These are phyloP conservation scores for Botryotinia convoluta DNA, from an alignment of 2,329 filamentous ascomycete genomes.

Conservation along the genomic window DNA sequence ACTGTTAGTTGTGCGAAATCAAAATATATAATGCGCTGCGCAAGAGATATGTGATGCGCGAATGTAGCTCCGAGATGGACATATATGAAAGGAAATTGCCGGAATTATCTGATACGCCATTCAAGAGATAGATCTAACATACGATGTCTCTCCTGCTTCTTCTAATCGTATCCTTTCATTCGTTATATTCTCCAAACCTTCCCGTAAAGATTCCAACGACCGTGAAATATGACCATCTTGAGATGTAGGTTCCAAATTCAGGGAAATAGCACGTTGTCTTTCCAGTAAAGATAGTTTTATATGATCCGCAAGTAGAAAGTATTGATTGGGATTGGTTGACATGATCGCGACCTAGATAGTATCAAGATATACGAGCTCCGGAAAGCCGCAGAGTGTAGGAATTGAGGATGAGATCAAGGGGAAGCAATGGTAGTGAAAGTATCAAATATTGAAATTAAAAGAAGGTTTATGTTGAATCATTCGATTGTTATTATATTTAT, in stretches of 20 bases:
- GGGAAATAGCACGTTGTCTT: slow-evolving; percentile 77
- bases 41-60: slow-evolving; percentile 7
- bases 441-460: not conserved
- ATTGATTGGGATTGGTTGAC: slow-evolving; percentile 63
- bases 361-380: not conserved
- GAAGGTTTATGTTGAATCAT: not conserved
- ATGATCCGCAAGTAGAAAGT: slow-evolving; percentile 92
- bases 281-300: slow-evolving; percentile 95
- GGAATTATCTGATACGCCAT: not conserved
- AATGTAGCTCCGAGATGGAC: not conserved
- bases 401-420: not conserved
- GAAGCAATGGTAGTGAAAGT: not conserved
- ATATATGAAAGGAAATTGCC: not conserved
- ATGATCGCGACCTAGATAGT: slow-evolving; percentile 39
- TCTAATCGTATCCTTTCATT: slow-evolving; percentile 62
- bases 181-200: slow-evolving; percentile 71
- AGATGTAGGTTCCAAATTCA: slow-evolving; percentile 67
- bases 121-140: slow-evolving; percentile 31
- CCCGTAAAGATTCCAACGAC: slow-evolving; percentile 80
- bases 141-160: slow-evolving; percentile 63
- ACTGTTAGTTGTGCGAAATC: slow-evolving; percentile 13
- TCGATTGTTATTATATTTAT: slow-evolving; percentile 3
- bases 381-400: not conserved
- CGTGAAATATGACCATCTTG: slow-evolving; percentile 88
- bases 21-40: not conserved